These are phyloP conservation scores for Chloris gayana DNA, from an alignment of 176 grass and related monocot species.

Conservation along the genomic window DNA sequence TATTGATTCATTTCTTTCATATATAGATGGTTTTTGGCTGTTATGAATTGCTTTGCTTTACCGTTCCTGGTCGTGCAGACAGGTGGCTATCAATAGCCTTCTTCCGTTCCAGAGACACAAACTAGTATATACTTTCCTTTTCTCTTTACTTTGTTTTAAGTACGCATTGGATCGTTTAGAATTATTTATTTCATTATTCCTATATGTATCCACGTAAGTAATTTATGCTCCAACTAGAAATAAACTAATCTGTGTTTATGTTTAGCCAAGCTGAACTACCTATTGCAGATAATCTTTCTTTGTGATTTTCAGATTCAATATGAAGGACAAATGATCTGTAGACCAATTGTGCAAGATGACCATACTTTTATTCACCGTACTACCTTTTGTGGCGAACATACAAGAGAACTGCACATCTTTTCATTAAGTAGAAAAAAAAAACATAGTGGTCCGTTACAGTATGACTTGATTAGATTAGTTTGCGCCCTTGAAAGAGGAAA, in stretches of 20 bases:
- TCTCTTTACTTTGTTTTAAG: slow-evolving; percentile 22
- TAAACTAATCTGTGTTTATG: no score
- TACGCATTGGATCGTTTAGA: slow-evolving; percentile 24
- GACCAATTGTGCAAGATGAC: no score
- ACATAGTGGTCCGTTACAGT: no score
- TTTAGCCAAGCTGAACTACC: not conserved
- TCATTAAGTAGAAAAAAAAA: no score
- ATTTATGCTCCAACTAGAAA: no score
- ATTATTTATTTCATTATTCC: slow-evolving; percentile 3
- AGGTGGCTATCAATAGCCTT: slow-evolving; percentile 85
- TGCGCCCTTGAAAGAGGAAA: no score
- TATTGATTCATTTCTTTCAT: slow-evolving; percentile 25
- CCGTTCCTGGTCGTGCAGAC: slow-evolving; percentile 49
- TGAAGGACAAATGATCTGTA: no score
- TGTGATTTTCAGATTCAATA: not conserved
- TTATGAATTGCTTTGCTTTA: slow-evolving; percentile 24
- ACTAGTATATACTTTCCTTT: slow-evolving; percentile 67
- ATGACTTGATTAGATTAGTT: no score
- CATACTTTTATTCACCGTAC: no score
- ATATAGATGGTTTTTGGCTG: slow-evolving; percentile 18
- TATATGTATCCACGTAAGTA: not conserved
- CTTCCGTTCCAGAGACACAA: slow-evolving; percentile 92
- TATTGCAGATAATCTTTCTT: not conserved
- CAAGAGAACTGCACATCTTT: no score
- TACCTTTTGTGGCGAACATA: no score